Evolutionary conservation across 139 green algal species (phyloP), one percentile per base, ranked within the genome.

Genomic region (Asterochloris erici): DNA sequence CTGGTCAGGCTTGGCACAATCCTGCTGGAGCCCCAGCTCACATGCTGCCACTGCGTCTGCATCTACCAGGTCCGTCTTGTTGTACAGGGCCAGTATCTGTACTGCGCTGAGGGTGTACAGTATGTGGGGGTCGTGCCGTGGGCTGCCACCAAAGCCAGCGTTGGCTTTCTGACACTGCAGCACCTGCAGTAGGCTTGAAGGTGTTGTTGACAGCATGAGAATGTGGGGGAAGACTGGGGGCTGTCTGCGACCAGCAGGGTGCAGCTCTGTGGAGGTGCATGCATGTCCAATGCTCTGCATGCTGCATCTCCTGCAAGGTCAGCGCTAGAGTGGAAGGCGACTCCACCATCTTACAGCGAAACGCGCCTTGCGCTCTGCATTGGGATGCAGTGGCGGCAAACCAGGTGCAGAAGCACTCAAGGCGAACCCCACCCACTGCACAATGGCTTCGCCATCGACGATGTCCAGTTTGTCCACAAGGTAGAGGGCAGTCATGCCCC

Each of bases 71-170:
- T 98, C 85, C 74, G 98, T 81, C 68, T 87, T 85, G 85, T 98
- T 90, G 16, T 94, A 95, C 64, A 99, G 84, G 14, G 93, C 94
- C 74, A 99, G 81, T 64, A 99, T 97, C 82, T 98, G 96, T 63
- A 99, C 89, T 17, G 97, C 97, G 61, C 93, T 98, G 12, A 98
- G 86, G 0, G 97, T 99, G 90, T 98, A 98, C 71, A 99, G 91
- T 61, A 99, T 77, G 86, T 99, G 97, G 10, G 94, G 71, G 85
- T 99, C 97, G 81, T 99, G 96, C 12, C 93, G 86, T 16, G 90
- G 85, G 80, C 90, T 96, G 84, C 92, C 93, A 15, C 94, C 94
- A 88, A 98, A 99, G 6, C 95, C 95, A 14, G 95, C 95, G 78
- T 85, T 80, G 0, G 82, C 68, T 19, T 92, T 83, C 71, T 93